Evolutionary conservation across 2,329 filamentous ascomycete genomes (phyloP), one percentile per base, ranked within the genome.

Genomic region (Thyridium curvatum): DNA sequence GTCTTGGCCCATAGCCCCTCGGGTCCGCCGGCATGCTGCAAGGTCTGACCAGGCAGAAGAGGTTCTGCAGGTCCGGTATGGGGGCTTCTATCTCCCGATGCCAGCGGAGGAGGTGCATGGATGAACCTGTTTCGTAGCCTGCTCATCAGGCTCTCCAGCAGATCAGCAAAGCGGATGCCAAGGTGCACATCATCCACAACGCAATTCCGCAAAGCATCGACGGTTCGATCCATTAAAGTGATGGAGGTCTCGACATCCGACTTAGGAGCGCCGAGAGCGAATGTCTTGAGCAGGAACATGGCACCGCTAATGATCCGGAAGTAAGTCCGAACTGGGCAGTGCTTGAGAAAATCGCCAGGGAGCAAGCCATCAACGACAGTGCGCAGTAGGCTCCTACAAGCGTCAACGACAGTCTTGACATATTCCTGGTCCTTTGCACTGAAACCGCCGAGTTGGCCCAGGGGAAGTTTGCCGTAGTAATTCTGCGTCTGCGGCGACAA

Each of bases 181-280:
- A 93, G 72, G 56, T 93, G 86, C 8, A 91, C 85, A 49, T 93
- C 86, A 52, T 93, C 86, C 4, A 91, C 86, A 7, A 90, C 84
- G 45, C 84, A 89, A 48, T 79, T 84, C 14, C 84, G 77, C 29
- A 93, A 71, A 2, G 84, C 85, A 46, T 82, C 72, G 1, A 90
- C 84, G 0, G 84, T 86, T 21, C 75, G 69, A 52, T 89, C 84
- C 68, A 93, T 84, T 18, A 93, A 68, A 7, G 74, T 73, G 21
- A 93, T 82, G 46, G 82, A 86, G 34, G 84, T 71, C 52, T 83
- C 79, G 18, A 91, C 83, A 48, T 93, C 86, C 40, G 81, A 81
- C 50, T 86, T 84, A 1, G 84, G 82, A 2, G 86, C 86, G 14
- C 86, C 86, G 2, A 93, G 71, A 1, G 86, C 85, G 59, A 93